Evolutionary conservation across 129 eudicot genomes (phyloP), one percentile per base, ranked within the genome.

Genomic region (Lonicera japonica): DNA sequence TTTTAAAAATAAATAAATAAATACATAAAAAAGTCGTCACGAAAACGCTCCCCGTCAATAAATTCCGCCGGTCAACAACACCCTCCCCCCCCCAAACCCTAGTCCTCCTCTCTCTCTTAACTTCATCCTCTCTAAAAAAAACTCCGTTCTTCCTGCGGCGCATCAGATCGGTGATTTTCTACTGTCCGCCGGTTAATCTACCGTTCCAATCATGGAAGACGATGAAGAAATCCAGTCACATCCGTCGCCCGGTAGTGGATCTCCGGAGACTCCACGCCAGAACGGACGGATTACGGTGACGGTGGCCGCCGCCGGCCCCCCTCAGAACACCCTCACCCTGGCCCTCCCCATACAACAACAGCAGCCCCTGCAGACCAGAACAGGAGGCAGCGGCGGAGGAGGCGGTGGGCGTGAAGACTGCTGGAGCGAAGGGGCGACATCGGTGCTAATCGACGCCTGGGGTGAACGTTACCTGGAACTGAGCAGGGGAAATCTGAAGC

Each of bases 351-450:
- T 86, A 4, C 94, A 77, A 60, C 82, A 72, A 38, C 79, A 62
- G 53, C 54, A 65, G 38, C 24, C 51, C 6, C 21, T 21, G 12
- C 74, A 29, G 36, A 16, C 66, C 43, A 60, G 58, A 22, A 56
- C 11, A 34, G 71, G 24, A 20, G 65, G 53, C 84, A 72, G 47
- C 82, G 67, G 59, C 16, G 66, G 22, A 17, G 70, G 29, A 21
- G 75, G 68, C n/a, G 71, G 77, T 24, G 65, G 66, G 12, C 66
- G 92, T 2, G 97, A 90, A 74, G 97, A 90, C 60, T 90, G 95
- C 64, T 90, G 97, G 97, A 90, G 95, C 73, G 97, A 90, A 71
- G 95, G 82, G 14, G 97, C 97, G 0, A 90, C 97, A 18, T 81
- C 81, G 0, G 88, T 90, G 54, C 54, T 90, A n/a, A 90, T 90